Conservation (phyloP, 2,329 filamentous ascomycete genomes). For the Coccinonectria pachysandricola region DNA sequence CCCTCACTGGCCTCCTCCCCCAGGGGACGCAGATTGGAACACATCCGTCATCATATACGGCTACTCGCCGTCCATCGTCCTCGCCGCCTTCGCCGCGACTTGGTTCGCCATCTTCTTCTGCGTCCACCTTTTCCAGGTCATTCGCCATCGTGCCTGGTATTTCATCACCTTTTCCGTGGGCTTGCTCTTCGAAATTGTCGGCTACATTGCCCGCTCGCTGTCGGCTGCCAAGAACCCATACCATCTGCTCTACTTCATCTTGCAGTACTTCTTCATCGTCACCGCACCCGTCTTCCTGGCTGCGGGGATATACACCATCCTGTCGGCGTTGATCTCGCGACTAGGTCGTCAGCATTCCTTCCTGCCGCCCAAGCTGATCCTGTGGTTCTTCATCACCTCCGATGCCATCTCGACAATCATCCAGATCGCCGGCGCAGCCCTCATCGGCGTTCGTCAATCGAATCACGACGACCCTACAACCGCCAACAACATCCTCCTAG, state of each 20-base stretch:
- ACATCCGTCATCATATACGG: conserved; percentile 41
- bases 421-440: conserved; percentile 42
- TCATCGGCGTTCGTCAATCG: conserved; percentile 40
- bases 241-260: conserved; percentile 43
- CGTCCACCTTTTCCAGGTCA: conserved; percentile 26
- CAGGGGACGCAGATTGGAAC: conserved; percentile 34
- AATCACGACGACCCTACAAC: conserved; percentile 38
- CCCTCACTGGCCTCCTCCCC: conserved; percentile 41
- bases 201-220: conserved; percentile 38
- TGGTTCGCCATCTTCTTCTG: conserved; percentile 33
- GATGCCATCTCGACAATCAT: conserved; percentile 43
- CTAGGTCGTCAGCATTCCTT: conserved; percentile 33
- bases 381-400: conserved; percentile 43
- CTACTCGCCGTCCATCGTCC: conserved; percentile 35
- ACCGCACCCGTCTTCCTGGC: conserved; percentile 48
- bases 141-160: conserved; percentile 33
- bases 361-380: conserved; percentile 34
- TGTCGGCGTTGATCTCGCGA: conserved; percentile 38
- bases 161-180: conserved; percentile 35
- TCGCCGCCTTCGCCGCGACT: conserved; percentile 31
- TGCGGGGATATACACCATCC: conserved; percentile 44
- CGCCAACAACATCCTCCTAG: conserved; percentile 45
- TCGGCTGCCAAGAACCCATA: conserved; percentile 41
- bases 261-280: conserved; percentile 53
- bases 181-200: conserved; percentile 37